A percentile compares a stretch with the other conserved stretches of the same genome.
These are phyloP conservation scores for Wickerhamomyces bovis DNA, from an alignment of 805 yeast species.

Conservation along the genomic window DNA sequence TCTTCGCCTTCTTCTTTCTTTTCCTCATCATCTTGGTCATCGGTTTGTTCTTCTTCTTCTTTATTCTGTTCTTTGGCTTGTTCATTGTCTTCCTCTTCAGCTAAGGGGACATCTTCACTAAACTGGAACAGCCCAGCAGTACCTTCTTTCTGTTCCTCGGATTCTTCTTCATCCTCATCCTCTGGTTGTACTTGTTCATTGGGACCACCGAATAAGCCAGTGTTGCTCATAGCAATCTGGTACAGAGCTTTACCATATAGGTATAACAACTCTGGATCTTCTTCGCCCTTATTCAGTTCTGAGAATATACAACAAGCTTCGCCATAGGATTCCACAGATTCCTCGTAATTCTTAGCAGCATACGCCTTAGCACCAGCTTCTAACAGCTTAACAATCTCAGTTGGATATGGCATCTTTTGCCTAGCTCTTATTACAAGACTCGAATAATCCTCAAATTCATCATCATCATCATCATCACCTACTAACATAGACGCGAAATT, in stretches of 20 bases:
- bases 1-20: constrained; percentile 21
- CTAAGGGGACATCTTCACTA: constrained; percentile 32
- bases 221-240: constrained; percentile 65
- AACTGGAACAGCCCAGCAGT: constrained; percentile 26
- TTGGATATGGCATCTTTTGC: constrained; percentile 26
- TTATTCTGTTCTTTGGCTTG: constrained; percentile 9
- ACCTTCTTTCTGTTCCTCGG: constrained; percentile 21
- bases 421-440: too few relatives aligned
- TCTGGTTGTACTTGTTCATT: constrained; percentile 18
- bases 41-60: constrained; percentile 11
- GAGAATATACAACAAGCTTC: constrained; percentile 61
- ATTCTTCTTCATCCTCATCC: constrained; percentile 11
- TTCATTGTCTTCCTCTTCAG: constrained; percentile 26
- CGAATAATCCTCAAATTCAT: too few relatives aligned
- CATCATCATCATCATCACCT: too few relatives aligned
- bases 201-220: constrained; percentile 67
- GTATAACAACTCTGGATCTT: constrained; percentile 65
- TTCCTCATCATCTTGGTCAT: constrained; percentile 13
- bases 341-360: constrained; percentile 58
- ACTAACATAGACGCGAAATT: not conserved
- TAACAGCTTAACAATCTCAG: constrained; percentile 41
- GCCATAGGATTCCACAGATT: constrained; percentile 65
- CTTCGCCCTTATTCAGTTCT: constrained; percentile 47
- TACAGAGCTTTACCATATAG: constrained; percentile 78
- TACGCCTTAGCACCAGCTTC: constrained; percentile 59